Conservation (phyloP, 306 rosid species). For the Glycine soja region DNA sequence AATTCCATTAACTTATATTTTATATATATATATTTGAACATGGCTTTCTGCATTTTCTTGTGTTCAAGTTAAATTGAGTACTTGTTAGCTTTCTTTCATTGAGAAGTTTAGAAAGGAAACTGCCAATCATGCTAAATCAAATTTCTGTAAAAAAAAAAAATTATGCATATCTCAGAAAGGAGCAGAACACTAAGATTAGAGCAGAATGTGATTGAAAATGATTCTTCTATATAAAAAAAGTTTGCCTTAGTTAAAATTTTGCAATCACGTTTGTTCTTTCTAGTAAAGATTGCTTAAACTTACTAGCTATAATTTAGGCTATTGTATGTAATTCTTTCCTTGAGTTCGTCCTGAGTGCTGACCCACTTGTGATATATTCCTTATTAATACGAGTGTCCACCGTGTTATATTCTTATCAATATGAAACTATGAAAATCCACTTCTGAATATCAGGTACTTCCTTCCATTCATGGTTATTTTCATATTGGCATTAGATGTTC, state of each 20-base stretch:
- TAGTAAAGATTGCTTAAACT: neutral
- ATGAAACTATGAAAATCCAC: neutral
- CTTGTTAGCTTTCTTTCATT: neutral
- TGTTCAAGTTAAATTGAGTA: neutral
- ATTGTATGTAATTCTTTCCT: neutral
- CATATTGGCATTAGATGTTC: constrained; percentile 1
- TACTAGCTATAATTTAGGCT: neutral
- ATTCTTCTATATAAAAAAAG: constrained; percentile 8
- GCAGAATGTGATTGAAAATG: neutral
- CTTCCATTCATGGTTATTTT: constrained; percentile 6
- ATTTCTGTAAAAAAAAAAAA: no score
- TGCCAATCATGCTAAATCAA: neutral
- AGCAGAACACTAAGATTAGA: neutral
- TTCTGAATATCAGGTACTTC: constrained; percentile 9
- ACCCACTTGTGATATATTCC: neutral
- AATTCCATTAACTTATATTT: neutral
- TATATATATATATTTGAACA: neutral
- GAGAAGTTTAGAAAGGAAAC: neutral
- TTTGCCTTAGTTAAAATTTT: neutral
- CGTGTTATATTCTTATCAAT: neutral
- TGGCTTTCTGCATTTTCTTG: neutral
- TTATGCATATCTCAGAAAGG: neutral
- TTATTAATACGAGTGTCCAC: neutral
- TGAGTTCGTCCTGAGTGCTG: neutral
- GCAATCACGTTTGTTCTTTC: neutral